Evolutionary conservation across 768 basidiomycete species (phyloP).

Genomic region (Pisolithus microcarpus): DNA sequence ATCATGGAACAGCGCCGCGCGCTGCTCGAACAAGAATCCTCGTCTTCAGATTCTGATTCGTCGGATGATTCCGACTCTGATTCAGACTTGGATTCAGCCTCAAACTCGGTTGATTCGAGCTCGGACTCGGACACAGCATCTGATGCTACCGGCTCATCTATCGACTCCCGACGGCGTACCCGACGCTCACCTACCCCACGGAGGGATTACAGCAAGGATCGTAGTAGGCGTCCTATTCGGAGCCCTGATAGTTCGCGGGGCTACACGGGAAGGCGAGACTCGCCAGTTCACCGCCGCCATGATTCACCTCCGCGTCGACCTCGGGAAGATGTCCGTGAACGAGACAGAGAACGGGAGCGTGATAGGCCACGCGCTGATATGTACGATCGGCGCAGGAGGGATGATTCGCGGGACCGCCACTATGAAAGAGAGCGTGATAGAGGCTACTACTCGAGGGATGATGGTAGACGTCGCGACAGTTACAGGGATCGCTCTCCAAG

Average conservation of each 20-base stretch:
- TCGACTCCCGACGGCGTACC: slow-evolving; percentile 20
- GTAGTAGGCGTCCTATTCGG: slow-evolving; percentile 15
- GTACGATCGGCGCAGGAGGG: slow-evolving; percentile 19
- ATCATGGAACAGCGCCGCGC: slow-evolving; percentile 94
- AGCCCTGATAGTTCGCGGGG: slow-evolving; percentile 27
- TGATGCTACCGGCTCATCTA: slow-evolving; percentile 31
- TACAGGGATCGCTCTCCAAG: slow-evolving; percentile 19
- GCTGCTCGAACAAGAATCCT: slow-evolving; percentile 64
- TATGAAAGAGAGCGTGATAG: slow-evolving; percentile 7
- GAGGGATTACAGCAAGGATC: slow-evolving; percentile 18
- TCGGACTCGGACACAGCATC: slow-evolving; percentile 35
- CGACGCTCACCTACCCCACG: slow-evolving; percentile 31
- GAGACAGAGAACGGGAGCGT: slow-evolving; percentile 11
- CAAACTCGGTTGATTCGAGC: slow-evolving; percentile 24
- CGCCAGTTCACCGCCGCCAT: neutral
- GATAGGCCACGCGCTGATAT: slow-evolving; percentile 11
- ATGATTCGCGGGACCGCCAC: slow-evolving; percentile 16
- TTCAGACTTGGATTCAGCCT: slow-evolving; percentile 32
- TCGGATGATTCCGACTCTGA: slow-evolving; percentile 31
- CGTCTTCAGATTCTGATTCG: slow-evolving; percentile 34
- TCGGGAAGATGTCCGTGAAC: slow-evolving; percentile 9
- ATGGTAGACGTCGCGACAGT: slow-evolving; percentile 15
- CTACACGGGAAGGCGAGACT: slow-evolving; percentile 8
- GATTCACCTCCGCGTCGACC: slow-evolving; percentile 22
- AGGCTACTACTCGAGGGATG: slow-evolving; percentile 12